Evolutionary conservation across 1,284 basidiomycete species (phyloP).

Genomic region (Pascua sp.): DNA sequence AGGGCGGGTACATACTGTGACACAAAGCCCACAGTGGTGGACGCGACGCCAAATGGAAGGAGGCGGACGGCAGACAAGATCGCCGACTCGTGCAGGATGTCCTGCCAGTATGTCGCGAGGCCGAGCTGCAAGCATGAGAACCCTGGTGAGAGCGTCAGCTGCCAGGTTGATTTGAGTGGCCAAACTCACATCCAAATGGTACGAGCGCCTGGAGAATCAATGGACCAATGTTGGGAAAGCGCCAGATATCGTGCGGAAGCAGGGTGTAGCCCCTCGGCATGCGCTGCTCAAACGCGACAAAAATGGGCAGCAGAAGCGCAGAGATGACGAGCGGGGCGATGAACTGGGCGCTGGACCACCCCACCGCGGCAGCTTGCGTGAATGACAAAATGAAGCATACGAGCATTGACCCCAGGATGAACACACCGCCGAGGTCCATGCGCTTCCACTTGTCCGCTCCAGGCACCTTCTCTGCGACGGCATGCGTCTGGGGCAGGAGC

Average conservation of each 20-base stretch:
- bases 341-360: conserved; percentile 41
- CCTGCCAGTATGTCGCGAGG: conserved; percentile 44
- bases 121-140: too few species aligned
- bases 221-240: conserved; percentile 43
- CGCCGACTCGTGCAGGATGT: conserved; percentile 32
- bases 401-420: conserved; percentile 33
- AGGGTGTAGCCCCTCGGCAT: conserved; percentile 38
- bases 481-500: too few species aligned
- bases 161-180: conserved; percentile 28
- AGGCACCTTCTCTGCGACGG: too few species aligned
- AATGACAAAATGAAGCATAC: conserved; percentile 45
- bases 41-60: conserved; percentile 43
- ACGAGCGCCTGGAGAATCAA: conserved; percentile 41
- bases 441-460: conserved; percentile 13
- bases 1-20: conserved; percentile 35
- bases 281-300: conserved; percentile 30
- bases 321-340: conserved; percentile 39
- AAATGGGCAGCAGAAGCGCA: conserved; percentile 15
- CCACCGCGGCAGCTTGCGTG: conserved; percentile 36
- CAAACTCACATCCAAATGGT: too few species aligned
- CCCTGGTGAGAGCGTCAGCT: too few species aligned
- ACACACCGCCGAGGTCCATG: conserved; percentile 44
- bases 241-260: conserved; percentile 42
- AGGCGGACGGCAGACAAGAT: conserved; percentile 44
- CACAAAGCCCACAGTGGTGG: conserved; percentile 32